Evolutionary conservation across 805 yeast genomes (phyloP).

Genomic region (Kazachstania bromeliacearum): DNA sequence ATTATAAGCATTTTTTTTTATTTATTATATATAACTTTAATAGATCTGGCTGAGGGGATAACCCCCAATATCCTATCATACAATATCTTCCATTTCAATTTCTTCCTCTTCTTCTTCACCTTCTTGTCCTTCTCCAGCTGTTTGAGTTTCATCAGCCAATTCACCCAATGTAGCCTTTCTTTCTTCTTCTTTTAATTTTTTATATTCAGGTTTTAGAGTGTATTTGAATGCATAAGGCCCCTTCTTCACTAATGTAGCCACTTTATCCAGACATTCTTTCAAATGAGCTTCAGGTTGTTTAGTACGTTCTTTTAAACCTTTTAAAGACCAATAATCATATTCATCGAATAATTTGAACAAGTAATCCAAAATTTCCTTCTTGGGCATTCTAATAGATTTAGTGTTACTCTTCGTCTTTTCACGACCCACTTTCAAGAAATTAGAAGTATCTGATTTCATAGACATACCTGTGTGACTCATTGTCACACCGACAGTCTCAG

Average conservation of each 20-base stretch:
- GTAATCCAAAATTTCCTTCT: conserved; percentile 80
- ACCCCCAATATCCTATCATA: conserved; percentile 27
- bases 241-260: conserved; percentile 81
- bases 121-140: conserved; percentile 11
- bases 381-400: conserved; percentile 89
- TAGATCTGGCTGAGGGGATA: too few species aligned
- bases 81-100: conserved; percentile 68
- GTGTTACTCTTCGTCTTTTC: conserved; percentile 37
- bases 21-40: too few species aligned
- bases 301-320: conserved; percentile 87
- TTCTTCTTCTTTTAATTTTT: conserved; percentile 66
- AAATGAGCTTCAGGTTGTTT: conserved; percentile 91
- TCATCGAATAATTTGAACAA: conserved; percentile 86
- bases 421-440: conserved; percentile 47
- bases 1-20: too few species aligned
- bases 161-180: conserved; percentile 58
- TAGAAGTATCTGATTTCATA: conserved; percentile 60
- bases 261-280: conserved; percentile 81
- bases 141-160: conserved; percentile 25
- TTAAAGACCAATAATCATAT: conserved; percentile 93
- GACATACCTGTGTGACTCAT: conserved; percentile 83
- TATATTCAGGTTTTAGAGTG: conserved; percentile 82
- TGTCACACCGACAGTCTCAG: conserved; percentile 78
- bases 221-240: conserved; percentile 95
- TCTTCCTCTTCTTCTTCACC: conserved; percentile 60